phyloP scores from a whole-genome alignment of 2,329 filamentous ascomycete genomes.

The Drechslerella stenobrocha region DNA sequence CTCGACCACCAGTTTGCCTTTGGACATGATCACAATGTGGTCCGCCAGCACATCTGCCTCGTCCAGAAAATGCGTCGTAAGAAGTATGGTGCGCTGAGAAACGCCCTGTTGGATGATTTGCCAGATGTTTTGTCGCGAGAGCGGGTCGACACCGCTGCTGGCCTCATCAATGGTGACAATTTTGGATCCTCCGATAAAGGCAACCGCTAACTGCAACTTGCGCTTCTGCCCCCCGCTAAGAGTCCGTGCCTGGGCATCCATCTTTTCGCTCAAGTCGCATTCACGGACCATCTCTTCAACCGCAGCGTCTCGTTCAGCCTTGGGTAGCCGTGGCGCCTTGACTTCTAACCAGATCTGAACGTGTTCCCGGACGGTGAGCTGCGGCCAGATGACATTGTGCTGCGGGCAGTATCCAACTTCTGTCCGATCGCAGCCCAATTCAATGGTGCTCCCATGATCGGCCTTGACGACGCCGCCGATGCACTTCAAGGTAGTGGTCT shows the following conservation, averaged over 20 bases:
- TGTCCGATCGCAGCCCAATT: constrained; percentile 42
- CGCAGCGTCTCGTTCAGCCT: constrained; percentile 62
- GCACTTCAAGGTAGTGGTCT: constrained; percentile 84
- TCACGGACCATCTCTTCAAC: constrained; percentile 67
- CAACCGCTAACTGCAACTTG: constrained; percentile 90
- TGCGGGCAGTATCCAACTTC: constrained; percentile 81
- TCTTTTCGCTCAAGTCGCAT: constrained; percentile 76
- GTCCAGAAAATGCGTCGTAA: constrained; percentile 92
- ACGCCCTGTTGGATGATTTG: constrained; percentile 86
- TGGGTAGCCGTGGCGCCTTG: constrained; percentile 63
- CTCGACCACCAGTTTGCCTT: constrained; percentile 76
- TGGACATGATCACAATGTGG: constrained; percentile 83
- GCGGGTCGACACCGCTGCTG: constrained; percentile 81
- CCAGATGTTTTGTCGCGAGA: constrained; percentile 88
- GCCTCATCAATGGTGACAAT: constrained; percentile 93
- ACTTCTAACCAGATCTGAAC: constrained; percentile 79
- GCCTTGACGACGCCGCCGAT: constrained; percentile 80
- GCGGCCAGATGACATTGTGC: constrained; percentile 84
- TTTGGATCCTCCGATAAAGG: constrained; percentile 84
- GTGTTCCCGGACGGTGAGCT: constrained; percentile 83
- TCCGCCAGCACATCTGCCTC: constrained; percentile 89
- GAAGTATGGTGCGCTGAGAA: constrained; percentile 75
- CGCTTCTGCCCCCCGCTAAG: constrained; percentile 89
- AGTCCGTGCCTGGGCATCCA: constrained; percentile 71
- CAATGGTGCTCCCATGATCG: constrained; percentile 72